phyloP scores from a whole-genome alignment of 768 basidiomycete species.

The Sarcodon sp. region DNA sequence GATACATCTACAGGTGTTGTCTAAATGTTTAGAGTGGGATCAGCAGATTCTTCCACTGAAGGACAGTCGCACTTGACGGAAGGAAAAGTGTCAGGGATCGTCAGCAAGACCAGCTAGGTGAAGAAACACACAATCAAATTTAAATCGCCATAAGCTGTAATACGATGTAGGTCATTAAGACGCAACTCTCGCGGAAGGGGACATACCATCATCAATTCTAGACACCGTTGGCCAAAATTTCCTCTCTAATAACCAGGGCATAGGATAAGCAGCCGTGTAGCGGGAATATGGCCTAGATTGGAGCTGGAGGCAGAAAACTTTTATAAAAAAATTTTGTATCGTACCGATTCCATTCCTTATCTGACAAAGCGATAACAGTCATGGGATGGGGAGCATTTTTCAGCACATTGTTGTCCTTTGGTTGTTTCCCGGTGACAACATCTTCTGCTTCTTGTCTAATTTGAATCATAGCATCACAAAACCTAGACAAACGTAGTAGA shows the following conservation, averaged over 20 bases:
- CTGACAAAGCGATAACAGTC: slow-evolving; percentile 54
- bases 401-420: slow-evolving; percentile 82
- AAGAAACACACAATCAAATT: slow-evolving; percentile 67
- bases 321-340: slow-evolving; percentile 8
- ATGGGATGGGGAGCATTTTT: slow-evolving; percentile 93
- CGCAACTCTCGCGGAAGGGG: not conserved
- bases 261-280: slow-evolving; percentile 81
- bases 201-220: slow-evolving; percentile 84
- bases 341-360: slow-evolving; percentile 79
- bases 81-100: slow-evolving; percentile 4
- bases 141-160: slow-evolving; percentile 78
- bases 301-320: not conserved
- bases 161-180: slow-evolving; percentile 5
- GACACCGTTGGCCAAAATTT: slow-evolving; percentile 98
- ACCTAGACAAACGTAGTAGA: slow-evolving; percentile 29
- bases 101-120: not conserved
- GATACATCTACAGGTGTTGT: not conserved
- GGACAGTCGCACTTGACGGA: slow-evolving; percentile 67
- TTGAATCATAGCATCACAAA: slow-evolving; percentile 97
- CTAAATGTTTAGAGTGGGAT: slow-evolving; percentile 14
- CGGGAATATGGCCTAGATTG: slow-evolving; percentile 71
- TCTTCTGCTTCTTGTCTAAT: slow-evolving; percentile 90
- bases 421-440: slow-evolving; percentile 76
- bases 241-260: slow-evolving; percentile 68
- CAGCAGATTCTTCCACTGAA: slow-evolving; percentile 66